Percentiles rank a stretch among this genome's conserved stretches.
Conservation (phyloP, 805 yeast genomes). For the Saturnispora ahearnii region DNA sequence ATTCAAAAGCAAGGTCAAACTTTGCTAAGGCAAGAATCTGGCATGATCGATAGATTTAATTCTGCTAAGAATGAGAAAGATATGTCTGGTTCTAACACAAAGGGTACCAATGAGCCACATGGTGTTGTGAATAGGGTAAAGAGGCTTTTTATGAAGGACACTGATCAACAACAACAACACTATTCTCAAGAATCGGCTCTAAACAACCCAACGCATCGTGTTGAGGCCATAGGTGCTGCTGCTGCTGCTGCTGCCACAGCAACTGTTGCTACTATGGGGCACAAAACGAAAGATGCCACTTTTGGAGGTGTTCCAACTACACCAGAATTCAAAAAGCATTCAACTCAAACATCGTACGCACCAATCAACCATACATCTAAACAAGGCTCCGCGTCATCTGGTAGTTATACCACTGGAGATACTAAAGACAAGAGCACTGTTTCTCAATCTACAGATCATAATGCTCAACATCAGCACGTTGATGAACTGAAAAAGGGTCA, state of each 20-base stretch:
- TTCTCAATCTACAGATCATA: too few relatives aligned
- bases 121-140: not conserved
- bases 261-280: not conserved
- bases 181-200: conserved; percentile 1
- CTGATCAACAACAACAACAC: not conserved
- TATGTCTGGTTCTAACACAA: not conserved
- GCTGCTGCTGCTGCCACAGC: conserved; percentile 6
- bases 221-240: conserved; percentile 3
- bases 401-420: not conserved
- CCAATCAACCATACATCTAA: not conserved
- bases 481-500: too few relatives aligned
- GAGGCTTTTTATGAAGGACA: conserved; percentile 4
- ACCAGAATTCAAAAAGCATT: not conserved
- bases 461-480: too few relatives aligned
- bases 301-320: conserved; percentile 8
- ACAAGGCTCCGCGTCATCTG: not conserved
- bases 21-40: not conserved
- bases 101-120: not conserved
- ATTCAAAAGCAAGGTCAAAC: not conserved
- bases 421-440: not conserved
- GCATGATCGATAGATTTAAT: not conserved
- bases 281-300: not conserved
- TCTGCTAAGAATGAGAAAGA: conserved; percentile 1
- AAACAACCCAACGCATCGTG: not conserved
- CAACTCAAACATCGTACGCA: not conserved